phyloP scores from a whole-genome alignment of 2,329 filamentous ascomycete species.

The Bipolaris gigantea region DNA sequence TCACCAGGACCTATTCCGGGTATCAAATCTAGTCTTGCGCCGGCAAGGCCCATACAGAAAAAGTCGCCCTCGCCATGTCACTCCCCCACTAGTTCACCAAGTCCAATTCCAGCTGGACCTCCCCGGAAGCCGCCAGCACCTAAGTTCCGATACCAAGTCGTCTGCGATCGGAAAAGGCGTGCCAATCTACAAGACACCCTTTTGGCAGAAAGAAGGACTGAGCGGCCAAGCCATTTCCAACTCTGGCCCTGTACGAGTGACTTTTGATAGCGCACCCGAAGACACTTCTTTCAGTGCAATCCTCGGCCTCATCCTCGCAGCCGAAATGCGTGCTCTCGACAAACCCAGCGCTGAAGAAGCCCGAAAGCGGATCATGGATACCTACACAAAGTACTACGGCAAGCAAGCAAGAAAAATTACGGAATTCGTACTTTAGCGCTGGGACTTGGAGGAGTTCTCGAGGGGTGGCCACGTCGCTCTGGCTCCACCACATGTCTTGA shows the following conservation, averaged over 20 bases:
- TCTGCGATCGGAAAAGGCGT: conserved; percentile 59
- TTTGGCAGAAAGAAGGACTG: conserved; percentile 51
- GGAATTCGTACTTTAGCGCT: conserved; percentile 26
- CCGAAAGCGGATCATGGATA: conserved; percentile 9
- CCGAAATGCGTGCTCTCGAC: conserved; percentile 23
- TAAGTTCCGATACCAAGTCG: conserved; percentile 43
- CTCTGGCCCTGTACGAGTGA: conserved; percentile 12
- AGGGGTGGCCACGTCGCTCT: conserved; percentile 23
- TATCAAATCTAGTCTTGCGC: conserved; percentile 20
- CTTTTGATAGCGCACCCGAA: conserved; percentile 25
- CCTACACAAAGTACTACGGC: conserved; percentile 22
- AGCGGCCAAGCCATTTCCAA: conserved; percentile 45
- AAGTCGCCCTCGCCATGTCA: conserved; percentile 55
- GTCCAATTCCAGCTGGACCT: conserved; percentile 55
- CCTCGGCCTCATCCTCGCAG: conserved; percentile 28
- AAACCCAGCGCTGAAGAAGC: neutral
- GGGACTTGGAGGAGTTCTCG: conserved; percentile 27
- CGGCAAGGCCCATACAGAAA: conserved; percentile 43
- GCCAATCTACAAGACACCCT: conserved; percentile 50
- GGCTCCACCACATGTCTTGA: conserved; percentile 19
- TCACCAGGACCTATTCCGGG: conserved; percentile 14
- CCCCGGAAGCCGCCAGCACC: conserved; percentile 45
- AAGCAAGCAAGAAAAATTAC: conserved; percentile 13
- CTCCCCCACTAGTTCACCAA: conserved; percentile 49
- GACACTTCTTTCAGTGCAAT: conserved; percentile 24